Base-by-base conservation (phyloP, 495 filamentous ascomycete genomes). In the Neurospora africana region DNA sequence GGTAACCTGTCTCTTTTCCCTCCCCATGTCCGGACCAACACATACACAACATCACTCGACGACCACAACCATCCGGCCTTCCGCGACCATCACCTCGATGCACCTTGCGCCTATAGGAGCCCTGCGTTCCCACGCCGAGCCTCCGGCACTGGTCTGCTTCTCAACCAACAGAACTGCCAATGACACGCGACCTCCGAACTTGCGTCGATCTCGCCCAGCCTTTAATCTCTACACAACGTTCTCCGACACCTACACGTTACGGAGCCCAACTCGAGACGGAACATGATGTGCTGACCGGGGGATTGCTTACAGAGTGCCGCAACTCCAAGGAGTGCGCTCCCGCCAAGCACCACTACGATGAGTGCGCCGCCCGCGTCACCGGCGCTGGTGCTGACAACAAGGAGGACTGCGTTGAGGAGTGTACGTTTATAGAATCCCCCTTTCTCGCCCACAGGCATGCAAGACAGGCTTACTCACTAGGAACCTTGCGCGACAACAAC, bases 401-500 rank as follows among this genome's bases (percentile, higher is more conserved):
- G 82, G 95, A 99, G 87, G 95, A 99, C 86, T 99, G 95, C 78
- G 92, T 99, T 74, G 95, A 99, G 87, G 95, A 99, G 87, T 99
- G 95, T 98, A 90, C 85, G 94, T 89, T 30, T 30, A 53, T 53
- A 7, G 53, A 9, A 13, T 68, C 37, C 74, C 15, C 53, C 21
- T 71, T 65, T 11, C 39, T 58, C 23, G 47, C 47, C 47, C 47
- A 58, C 21, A 15, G 2, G 19, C 27, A 36, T 40, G 69, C 77
- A 5, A 8, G 23, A 27, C 27, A 10, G 36, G 23, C 33, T 9
- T 70, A 43, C 69, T 73, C 23, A 78, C 44, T 53, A 68, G 71
- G 77, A 75, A 76, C 65, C 6, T 65, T 73, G 19, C 9, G 35
- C 69, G n/a, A 70, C 67, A 43, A 35, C 65, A 36, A 40, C 73